Evolutionary conservation across 106 monocot genomes (phyloP), one percentile per base, ranked within the genome.

Genomic region (Posidonia australis): DNA sequence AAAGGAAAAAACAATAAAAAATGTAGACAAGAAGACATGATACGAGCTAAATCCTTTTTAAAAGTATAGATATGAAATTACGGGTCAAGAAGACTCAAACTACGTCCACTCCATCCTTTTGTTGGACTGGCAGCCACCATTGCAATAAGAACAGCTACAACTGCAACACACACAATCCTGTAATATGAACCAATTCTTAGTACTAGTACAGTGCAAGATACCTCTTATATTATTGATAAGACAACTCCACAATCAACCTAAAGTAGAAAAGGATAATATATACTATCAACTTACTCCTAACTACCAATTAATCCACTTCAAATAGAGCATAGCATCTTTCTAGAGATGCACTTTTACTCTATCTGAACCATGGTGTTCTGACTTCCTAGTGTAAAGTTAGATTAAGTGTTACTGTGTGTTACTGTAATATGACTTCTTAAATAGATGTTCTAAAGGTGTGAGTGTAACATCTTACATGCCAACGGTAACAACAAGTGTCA

Each of bases 31-130:
- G 42, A 18, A 44, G 22, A 43, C 19, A 23, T 27, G 21, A n/a
- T n/a, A n/a, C n/a, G n/a, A n/a, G 18, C 26, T 20, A 31, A 31
- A 23, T 62, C 20, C 19, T 43, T 58, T 58, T 13, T 7, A 44
- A 29, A 26, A 28, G 26, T 28, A 44, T 19, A 28, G 51, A 44
- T 31, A 54, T 42, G 24, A 42, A 43, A 74, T 82, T 85, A 96
- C 96, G 96, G 96, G 55, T 96, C 96, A 80, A 96, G 96, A 74
- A 96, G 82, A 82, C 96, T 96, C 78, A 96, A 81, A 71, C 96
- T 96, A 51, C 96, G 86, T 0, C 96, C 96, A 75, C 96, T 96
- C 96, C 96, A 96, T 68, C 96, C 96, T 78, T 96, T 96, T 69
- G 96, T 96, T 59, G 96, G 96, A 68, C 96, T 96, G 36, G 90